Base-by-base conservation (phyloP, 2,329 filamentous ascomycete species). In the Sporothrix brunneoviolacea region DNA sequence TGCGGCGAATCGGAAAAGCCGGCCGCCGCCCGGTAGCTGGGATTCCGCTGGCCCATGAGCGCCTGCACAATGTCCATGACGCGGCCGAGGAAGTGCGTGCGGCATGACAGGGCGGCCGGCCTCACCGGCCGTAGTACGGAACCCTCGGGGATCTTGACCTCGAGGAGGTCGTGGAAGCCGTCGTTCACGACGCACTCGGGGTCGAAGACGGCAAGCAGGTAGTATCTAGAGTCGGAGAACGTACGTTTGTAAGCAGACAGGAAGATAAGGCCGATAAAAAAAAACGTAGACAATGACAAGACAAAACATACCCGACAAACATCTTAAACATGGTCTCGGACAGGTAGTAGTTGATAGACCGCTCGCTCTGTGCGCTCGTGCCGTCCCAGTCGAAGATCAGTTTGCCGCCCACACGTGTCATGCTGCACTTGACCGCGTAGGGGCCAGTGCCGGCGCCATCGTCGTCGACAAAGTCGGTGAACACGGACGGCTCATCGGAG, bases 1-100 rank as follows among this genome's bases (percentile, higher is more conserved):
- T 75, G 70, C 0, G 73, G 72, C 0, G 70, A 73, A 57, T 75
- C 72, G 13, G 70, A 73, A 58, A 76, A 76, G 1, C 73, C 73
- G 3, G 72, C 72, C 4, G 72, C 72, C 6, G 71, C 71, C 12
- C 69, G 68, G 57, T 73, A 74, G 0, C 65, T 64, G 5, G 66
- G 61, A 51, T 73, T 68, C 43, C 69, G 67, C 55, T 75, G 70
- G 4, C 72, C 72, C 55, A 75, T 71, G 1, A 76, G 64, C 0
- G 72, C 72, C 54, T 75, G 71, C 40, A 75, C 64, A n/a, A 75
- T 66, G 51, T 75, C 72, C 63, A 76, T 66, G 0, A 72, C 65
- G 0, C 73, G 64, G 2, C 72, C 72, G 2, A 75, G 63, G 5
- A 75, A 59, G 55, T 75, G 72, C 0, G 73, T 76, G 2, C 72